Evolutionary conservation across 176 grass and related monocot species (phyloP), one percentile per base, ranked within the genome.

Genomic region (Rhynchospora breviuscula): DNA sequence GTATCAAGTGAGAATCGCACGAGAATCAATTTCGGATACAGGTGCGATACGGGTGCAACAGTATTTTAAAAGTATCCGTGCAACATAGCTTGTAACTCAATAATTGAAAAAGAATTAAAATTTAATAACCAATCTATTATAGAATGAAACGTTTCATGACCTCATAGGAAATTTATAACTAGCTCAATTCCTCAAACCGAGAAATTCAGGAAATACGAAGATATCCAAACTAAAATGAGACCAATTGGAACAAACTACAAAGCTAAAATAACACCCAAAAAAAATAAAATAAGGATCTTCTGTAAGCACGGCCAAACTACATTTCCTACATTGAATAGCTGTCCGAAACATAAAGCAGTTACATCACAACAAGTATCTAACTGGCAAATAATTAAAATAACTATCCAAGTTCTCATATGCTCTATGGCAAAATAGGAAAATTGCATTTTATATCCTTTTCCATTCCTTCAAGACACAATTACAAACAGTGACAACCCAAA

Each of bases 401-500:
- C 60, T 67, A 83, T 83, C 44, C 9, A 53, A 49, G 60, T 83
- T 67, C 59, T 83, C 46, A 53, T 51, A 68, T 61, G 11, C 66
- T 19, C 61, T 67, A 26, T 54, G 10, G 26, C 31, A 65, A 49
- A 59, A 63, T 83, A 65, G 48, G 48, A 82, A 83, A 67, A 83
- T 63, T 83, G 80, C 18, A 65, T 67, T 67, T 2, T 83, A 33
- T 31, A 77, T 78, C 73, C 51, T 31, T 56, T 57, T 35, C 45
- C 72, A 78, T 57, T 12, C 51, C 73, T 33, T 78, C 73, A 57
- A 78, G 73, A 56, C 73, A 51, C 51, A 78, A 78, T 78, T 78
- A 78, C 73, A 78, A 57, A 78, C 73, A 78, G 49, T 78, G 73
- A 57, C 49, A 78, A 56, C 73, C 73, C 23, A 78, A 78, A 76